Base-by-base conservation (phyloP, 352 stramenopile species). In the Globisporangium abappressorium region DNA sequence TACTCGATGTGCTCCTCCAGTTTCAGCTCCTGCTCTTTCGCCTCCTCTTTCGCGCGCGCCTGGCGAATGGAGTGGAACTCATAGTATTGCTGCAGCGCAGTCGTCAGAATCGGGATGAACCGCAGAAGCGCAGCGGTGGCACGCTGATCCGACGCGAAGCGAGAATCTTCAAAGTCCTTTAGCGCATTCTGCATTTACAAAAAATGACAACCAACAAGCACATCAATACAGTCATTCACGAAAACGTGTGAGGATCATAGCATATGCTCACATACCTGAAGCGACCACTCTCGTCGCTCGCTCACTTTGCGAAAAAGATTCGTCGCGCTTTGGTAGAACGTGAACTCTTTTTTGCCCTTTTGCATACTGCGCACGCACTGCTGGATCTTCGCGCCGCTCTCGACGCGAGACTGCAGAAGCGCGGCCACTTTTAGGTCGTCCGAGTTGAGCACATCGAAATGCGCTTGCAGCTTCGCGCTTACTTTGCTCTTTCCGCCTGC, bases 1-100 rank as follows among this genome's bases (percentile, higher is more conserved):
- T 82, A 84, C 33, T 91, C 80, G 3, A 82, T 59, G 53, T 92
- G 82, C 3, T 64, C 67, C n/a, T 64, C 63, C 22, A 94, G 68
- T 12, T 62, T 70, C 33, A 80, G 69, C 58, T 84, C 72, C 56
- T 90, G 76, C 38, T 84, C 74, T 28, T 78, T 62, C n/a, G 72
- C 41, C 15, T 92, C 80, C 18, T 75, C 66, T 8, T 76, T 82
- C 2, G 84, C 84, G 6, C 80, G 77, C 7, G 65, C 20, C 47
- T 94, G 82, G 18, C 80, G 80, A 7, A 87, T 68, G 1, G 79
- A 76, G 57, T 90, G 81, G 64, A 91, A 92, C 30, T 90, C 75
- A 34, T 85, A 90, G 58, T 87, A 91, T 9, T 69, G 59, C 15
- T 59, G 67, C 11, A 92, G 63, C 1, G 75, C 70, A 7, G 62